A percentile compares a stretch with the other conserved stretches of the same genome.
phyloP scores from a whole-genome alignment of 805 yeast genomes.

The Cyberlindnera sargentensis region DNA sequence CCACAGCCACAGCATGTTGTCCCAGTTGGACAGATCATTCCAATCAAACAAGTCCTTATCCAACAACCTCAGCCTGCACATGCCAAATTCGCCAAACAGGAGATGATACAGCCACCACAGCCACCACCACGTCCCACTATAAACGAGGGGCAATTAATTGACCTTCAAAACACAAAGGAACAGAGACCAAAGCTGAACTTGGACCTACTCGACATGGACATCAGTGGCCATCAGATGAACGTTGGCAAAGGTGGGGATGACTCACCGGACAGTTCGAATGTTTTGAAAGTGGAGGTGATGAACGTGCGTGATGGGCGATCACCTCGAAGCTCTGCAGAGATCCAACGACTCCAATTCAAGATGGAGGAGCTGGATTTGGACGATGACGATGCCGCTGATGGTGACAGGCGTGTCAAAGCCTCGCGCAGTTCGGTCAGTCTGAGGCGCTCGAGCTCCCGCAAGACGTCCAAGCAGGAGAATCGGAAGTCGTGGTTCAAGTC shows the following conservation, averaged over 20 bases:
- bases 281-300: constrained; percentile 18
- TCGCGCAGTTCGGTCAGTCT: constrained; percentile 14
- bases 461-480: constrained; percentile 6
- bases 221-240: not conserved
- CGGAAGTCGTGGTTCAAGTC: constrained; percentile 2
- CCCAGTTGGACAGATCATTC: not conserved
- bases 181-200: constrained; percentile 15
- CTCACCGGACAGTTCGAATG: constrained; percentile 11
- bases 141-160: constrained; percentile 8
- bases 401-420: constrained; percentile 1
- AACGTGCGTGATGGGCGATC: constrained; percentile 5
- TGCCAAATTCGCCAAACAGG: no score
- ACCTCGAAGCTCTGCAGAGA: constrained; percentile 5
- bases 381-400: constrained; percentile 5
- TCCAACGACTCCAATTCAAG: constrained; percentile 14
- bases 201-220: constrained; percentile 15
- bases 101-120: not conserved
- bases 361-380: constrained; percentile 17
- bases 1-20: not conserved
- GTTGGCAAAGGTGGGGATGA: not conserved
- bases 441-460: constrained; percentile 10
- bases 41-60: not conserved
- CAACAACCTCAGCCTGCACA: constrained; percentile 1
- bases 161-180: constrained; percentile 9
- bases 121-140: not conserved